Percentiles rank a stretch among this genome's conserved stretches.
These are phyloP conservation scores for Comarum palustre DNA, from an alignment of 306 rosid species.

Conservation along the genomic window DNA sequence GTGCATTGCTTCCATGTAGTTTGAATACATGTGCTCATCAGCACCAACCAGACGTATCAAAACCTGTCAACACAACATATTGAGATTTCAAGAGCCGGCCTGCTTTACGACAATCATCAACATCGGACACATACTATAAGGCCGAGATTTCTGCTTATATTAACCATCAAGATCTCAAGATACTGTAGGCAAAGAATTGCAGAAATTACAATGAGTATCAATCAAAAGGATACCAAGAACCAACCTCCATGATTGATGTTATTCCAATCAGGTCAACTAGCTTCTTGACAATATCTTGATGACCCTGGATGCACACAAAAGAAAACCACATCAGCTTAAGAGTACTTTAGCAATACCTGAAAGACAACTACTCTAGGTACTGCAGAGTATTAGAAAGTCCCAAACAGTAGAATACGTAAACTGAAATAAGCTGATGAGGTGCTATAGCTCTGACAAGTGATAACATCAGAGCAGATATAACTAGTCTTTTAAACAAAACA, in stretches of 20 bases:
- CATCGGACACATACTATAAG: constrained; percentile 1
- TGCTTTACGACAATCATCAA: not conserved
- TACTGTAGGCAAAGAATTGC: not conserved
- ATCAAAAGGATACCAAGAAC: constrained; percentile 33
- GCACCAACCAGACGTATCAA: constrained; percentile 94
- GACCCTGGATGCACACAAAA: constrained; percentile 52
- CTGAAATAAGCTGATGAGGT: not conserved
- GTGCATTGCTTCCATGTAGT: constrained; percentile 73
- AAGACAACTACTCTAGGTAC: not conserved
- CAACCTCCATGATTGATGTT: constrained; percentile 98
- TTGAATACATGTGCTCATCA: constrained; percentile 88
- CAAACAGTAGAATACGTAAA: not conserved
- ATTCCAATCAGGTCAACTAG: constrained; percentile 96
- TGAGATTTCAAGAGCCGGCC: constrained; percentile 11
- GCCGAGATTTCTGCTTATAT: not conserved
- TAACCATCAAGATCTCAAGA: not conserved
- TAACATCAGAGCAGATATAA: not conserved
- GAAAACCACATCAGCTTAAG: constrained; percentile 26
- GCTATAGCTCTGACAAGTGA: not conserved
- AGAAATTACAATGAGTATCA: constrained; percentile 19
- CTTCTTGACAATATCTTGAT: constrained; percentile 73
- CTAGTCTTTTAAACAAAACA: no score
- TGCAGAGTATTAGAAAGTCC: not conserved
- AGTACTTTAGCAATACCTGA: not conserved
- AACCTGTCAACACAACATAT: constrained; percentile 51